phyloP scores from a whole-genome alignment of 495 filamentous ascomycete genomes.

The Mytilinidion resinicola region DNA sequence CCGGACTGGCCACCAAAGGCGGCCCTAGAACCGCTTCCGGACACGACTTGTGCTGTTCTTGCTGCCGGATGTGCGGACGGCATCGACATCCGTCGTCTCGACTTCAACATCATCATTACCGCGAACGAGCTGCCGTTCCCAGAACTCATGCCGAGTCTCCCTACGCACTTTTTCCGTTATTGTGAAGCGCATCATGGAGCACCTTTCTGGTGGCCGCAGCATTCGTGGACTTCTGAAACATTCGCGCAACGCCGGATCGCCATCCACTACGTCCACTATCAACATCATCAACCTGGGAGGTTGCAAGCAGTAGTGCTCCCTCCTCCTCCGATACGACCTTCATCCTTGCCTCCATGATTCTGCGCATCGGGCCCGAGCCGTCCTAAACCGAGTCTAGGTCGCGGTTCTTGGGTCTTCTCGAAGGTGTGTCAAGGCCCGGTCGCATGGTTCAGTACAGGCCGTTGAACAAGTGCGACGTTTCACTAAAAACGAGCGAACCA shows the following conservation, averaged over 20 bases:
- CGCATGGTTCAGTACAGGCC: background rate
- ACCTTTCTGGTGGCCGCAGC: background rate
- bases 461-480: conserved; percentile 4
- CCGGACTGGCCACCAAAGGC: background rate
- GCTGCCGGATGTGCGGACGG: background rate
- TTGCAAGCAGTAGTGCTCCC: background rate
- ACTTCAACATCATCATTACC: background rate
- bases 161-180: background rate
- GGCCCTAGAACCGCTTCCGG: background rate
- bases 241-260: background rate
- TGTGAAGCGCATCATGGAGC: background rate
- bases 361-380: background rate
- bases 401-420: background rate
- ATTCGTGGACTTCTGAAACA: background rate
- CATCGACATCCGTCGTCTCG: background rate
- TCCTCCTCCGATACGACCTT: background rate
- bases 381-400: background rate
- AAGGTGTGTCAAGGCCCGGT: background rate
- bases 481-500: background rate
- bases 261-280: background rate
- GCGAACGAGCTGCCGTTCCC: background rate
- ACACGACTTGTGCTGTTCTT: background rate
- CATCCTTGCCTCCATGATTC: background rate
- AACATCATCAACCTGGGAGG: background rate
- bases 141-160: background rate